Base-by-base conservation (phyloP, 2,329 filamentous ascomycete species). In the Venturia carpophila region DNA sequence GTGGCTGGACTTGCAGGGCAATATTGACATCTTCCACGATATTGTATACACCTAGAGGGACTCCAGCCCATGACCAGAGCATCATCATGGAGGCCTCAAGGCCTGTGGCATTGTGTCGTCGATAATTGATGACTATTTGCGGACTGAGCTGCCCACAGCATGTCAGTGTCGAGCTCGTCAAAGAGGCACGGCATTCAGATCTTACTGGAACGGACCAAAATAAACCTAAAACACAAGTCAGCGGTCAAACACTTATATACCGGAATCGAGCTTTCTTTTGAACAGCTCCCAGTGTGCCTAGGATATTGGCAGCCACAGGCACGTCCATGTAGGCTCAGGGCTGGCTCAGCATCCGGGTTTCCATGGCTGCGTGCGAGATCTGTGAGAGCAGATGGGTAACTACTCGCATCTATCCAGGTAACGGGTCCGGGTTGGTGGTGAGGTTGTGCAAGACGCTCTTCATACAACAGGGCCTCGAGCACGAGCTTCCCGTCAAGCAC, bases 11-110 rank as follows among this genome's bases (percentile, higher is more conserved):
- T 43, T 77, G 74, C 1, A 84, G 70, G 1, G 82, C 81, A 49
- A 84, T 70, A 67, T 82, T 84, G 74, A 83, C 82, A 19, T 79
- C 70, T 63, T 79, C 76, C 0, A 81, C 80, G 43, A 84, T 83
- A 68, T 83, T 84, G 72, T 84, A 84, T 15, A 84, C 81, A 1
- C 87, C 87, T 0, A 90, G 77, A 0, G 87, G 87, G 0, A 89
- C 83, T 0, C 87, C 87, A 1, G 87, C 87, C 76, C 80, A 83
- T 0, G 85, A 84, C 82, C 87, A 90, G 1, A 89, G 78, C 72
- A 90, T 82, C 86, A 90, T 89, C 87, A 90, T 89, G 0, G 84
- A 84, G 0, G 84, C 81, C 62, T 89, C 86, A 0, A 90, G 78
- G 0, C 87, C 87, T 0, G 79, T 82, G 0, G 86, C 86, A 76